A percentile compares a stretch with the other conserved stretches of the same genome.
These are phyloP conservation scores for Daedaleopsis nitida DNA, from an alignment of 768 basidiomycete genomes.

Conservation along the genomic window DNA sequence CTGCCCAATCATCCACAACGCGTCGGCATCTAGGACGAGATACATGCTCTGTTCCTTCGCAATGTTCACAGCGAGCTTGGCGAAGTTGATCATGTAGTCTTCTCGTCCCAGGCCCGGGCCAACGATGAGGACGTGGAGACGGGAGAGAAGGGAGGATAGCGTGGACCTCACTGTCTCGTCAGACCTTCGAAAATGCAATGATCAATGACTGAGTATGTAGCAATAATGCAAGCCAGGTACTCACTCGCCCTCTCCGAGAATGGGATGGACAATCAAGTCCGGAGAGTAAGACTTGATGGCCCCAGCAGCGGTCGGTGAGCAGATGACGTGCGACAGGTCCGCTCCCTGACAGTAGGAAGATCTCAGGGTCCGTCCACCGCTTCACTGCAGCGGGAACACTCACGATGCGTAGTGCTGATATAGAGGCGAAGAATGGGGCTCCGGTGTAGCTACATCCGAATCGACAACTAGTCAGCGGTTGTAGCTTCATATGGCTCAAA, in stretches of 20 bases:
- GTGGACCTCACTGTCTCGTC: constrained; percentile 49
- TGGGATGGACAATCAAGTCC: constrained; percentile 96
- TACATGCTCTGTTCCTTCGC: constrained; percentile 80
- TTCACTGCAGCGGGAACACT: constrained; percentile 22
- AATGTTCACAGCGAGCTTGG: constrained; percentile 71
- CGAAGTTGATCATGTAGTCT: constrained; percentile 84
- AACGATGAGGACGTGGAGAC: constrained; percentile 90
- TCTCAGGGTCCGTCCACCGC: no score
- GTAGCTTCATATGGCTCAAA: neutral
- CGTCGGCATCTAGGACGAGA: constrained; percentile 94
- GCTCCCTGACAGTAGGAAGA: constrained; percentile 60
- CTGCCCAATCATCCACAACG: constrained; percentile 79
- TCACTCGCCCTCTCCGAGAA: constrained; percentile 70
- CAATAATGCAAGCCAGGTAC: constrained; percentile 27
- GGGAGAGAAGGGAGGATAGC: constrained; percentile 70
- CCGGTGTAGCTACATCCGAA: constrained; percentile 77
- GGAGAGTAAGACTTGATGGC: constrained; percentile 98
- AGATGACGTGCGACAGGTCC: constrained; percentile 96
- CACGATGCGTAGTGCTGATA: constrained; percentile 86
- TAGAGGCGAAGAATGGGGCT: constrained; percentile 94
- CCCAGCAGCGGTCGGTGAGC: constrained; percentile 86
- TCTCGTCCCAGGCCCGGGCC: constrained; percentile 96
- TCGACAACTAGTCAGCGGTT: neutral
- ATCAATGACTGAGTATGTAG: neutral
- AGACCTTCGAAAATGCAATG: constrained; percentile 39